Base-by-base conservation (phyloP, 805 yeast species). In the Hanseniaspora hatyaiensis region DNA sequence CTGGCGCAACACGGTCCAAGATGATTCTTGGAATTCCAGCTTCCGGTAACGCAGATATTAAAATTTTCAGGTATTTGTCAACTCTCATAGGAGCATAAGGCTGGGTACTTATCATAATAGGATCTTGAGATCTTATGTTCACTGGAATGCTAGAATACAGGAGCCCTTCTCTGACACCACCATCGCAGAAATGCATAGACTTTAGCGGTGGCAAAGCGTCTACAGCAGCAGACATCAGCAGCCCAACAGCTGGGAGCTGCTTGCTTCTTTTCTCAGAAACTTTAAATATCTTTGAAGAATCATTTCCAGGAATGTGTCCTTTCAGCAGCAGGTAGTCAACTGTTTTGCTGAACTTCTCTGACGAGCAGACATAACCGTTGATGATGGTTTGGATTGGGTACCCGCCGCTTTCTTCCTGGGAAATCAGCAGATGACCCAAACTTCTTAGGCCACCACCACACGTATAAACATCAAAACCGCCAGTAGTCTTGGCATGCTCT, bases 391-490 rank as follows among this genome's bases (percentile, higher is more conserved):
- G 82, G 32, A 81, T 71, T 5, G 88, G 87, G 56, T 81, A 80
- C 8, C 32, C 49, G 12, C 49, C 42, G 16, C 70, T 71, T 31
- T 69, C 69, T 29, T 70, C 70, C 50, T 69, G 72, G 0, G 72
- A 63, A 38, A 80, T 63, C 11, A 80, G 55, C 20, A 78, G 60
- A 59, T 78, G 78, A 0, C 86, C 87, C 49, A 81, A 65, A 2
- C 82, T 84, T 55, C 88, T 68, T 40, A 80, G 66, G 0, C 87
- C 88, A 49, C 87, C 86, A 45, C 88, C 88, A 54, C 83, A 77
- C 4, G 80, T 73, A 57, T 75, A 80, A 34, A 82, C 56, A 52
- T 75, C 73, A 54, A 74, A 74, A 0, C 87, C 87, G 13, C 80
- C 80, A 34, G 72, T 73, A 29, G 56, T 57, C 34, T 65, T 64